phyloP scores from a whole-genome alignment of 352 stramenopile species.

The Halophytophthora batemanensis region DNA sequence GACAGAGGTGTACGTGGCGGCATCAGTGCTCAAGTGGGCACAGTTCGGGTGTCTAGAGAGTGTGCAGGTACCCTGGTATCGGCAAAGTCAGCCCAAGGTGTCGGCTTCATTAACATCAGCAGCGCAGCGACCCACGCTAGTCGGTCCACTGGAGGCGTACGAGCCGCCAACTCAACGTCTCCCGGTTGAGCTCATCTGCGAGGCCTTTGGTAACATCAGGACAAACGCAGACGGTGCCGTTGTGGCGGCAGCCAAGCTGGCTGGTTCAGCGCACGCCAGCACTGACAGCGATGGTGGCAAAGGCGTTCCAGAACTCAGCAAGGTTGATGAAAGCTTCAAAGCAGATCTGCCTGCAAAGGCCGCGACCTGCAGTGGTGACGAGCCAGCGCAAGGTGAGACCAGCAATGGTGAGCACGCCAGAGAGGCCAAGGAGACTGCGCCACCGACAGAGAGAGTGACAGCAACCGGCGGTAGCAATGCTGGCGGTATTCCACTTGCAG shows the following conservation, averaged over 20 bases:
- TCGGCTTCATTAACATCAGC: neutral
- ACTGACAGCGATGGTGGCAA: too few relatives aligned
- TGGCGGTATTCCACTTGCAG: too few relatives aligned
- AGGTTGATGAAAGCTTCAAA: too few relatives aligned
- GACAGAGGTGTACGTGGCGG: slow-evolving; percentile 40
- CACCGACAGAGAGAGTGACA: too few relatives aligned
- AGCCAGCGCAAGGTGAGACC: too few relatives aligned
- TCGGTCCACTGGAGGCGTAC: slow-evolving; percentile 31
- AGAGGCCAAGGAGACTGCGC: too few relatives aligned
- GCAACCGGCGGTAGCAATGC: too few relatives aligned
- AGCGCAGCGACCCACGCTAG: slow-evolving; percentile 10
- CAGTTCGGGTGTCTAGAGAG: slow-evolving; percentile 43
- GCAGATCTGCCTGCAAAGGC: too few relatives aligned
- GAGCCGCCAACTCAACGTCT: slow-evolving; percentile 13
- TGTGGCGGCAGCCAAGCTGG: neutral
- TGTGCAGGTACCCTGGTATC: slow-evolving; percentile 24
- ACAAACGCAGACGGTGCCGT: neutral
- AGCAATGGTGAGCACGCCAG: too few relatives aligned
- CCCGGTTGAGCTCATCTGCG: slow-evolving; percentile 20
- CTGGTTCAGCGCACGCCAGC: neutral
- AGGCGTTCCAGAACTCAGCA: too few relatives aligned
- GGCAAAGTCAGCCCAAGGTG: neutral
- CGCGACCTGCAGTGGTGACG: too few relatives aligned
- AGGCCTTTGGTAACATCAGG: slow-evolving; percentile 12
- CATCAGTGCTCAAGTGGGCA: slow-evolving; percentile 65